Evolutionary conservation across 371 early-diverging fungal species (phyloP).

Genomic region (Lichtheimia ramosa): DNA sequence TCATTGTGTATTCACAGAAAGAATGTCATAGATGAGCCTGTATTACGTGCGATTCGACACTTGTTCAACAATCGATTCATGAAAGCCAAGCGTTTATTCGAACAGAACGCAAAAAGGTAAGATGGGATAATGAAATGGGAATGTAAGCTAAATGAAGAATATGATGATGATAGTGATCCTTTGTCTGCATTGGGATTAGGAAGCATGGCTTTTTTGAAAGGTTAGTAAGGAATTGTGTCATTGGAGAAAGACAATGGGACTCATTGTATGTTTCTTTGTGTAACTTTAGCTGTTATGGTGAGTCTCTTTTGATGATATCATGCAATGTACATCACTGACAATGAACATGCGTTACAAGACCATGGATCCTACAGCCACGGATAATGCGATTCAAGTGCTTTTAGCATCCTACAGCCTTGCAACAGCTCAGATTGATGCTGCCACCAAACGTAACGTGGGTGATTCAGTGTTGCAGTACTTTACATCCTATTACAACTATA

Average conservation of each 20-base stretch:
- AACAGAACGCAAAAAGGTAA: constrained; percentile 23
- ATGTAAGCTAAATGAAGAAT: background rate
- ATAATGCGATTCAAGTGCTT: constrained; percentile 55
- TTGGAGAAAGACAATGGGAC: background rate
- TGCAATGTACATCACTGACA: background rate
- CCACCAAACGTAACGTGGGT: constrained; percentile 53
- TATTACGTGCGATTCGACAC: constrained; percentile 53
- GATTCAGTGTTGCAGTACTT: constrained; percentile 42
- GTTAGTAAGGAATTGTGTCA: constrained; percentile 15
- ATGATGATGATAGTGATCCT: constrained; percentile 32
- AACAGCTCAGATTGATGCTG: constrained; percentile 61
- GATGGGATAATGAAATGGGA: background rate
- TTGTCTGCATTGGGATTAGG: constrained; percentile 50
- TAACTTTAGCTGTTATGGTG: constrained; percentile 26
- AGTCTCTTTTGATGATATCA: constrained; percentile 2
- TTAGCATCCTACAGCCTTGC: constrained; percentile 54
- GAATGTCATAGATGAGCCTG: constrained; percentile 38
- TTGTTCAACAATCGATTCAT: constrained; percentile 62
- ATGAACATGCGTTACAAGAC: background rate
- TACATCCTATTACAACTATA: constrained; percentile 42
- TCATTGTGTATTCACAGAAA: background rate
- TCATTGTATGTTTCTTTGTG: background rate
- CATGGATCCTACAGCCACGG: constrained; percentile 48
- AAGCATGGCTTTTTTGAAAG: constrained; percentile 54
- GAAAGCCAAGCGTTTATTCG: constrained; percentile 50